Percentiles rank a stretch among this genome's conserved stretches.
phyloP scores from a whole-genome alignment of 2,329 filamentous ascomycete species.

The Fusarium domesticum region DNA sequence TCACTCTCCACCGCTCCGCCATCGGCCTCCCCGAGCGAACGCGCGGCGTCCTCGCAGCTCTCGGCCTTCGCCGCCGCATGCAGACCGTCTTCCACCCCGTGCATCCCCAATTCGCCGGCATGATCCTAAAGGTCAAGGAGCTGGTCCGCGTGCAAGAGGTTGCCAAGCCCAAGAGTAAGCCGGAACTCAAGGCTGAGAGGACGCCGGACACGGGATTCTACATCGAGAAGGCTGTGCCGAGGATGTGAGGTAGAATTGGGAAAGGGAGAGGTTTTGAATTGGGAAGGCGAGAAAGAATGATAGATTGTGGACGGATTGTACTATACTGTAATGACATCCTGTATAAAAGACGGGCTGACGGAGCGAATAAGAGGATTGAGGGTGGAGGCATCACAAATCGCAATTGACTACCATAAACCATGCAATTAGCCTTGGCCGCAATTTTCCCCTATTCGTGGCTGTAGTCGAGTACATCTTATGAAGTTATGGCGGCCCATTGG shows the following conservation, averaged over 20 bases:
- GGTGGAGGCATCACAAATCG: constrained; percentile 9
- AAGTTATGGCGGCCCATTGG: background rate
- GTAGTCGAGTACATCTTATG: too few relatives aligned
- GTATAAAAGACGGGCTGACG: constrained; percentile 20
- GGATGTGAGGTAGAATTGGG: constrained; percentile 15
- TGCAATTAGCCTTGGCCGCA: too few relatives aligned
- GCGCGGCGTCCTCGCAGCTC: constrained; percentile 75
- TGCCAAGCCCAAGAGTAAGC: constrained; percentile 57
- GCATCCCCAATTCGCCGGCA: constrained; percentile 74
- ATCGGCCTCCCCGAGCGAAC: constrained; percentile 83
- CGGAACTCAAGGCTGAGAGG: constrained; percentile 67
- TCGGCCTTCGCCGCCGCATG: constrained; percentile 81
- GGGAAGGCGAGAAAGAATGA: background rate
- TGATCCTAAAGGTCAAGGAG: constrained; percentile 94
- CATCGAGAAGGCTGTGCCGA: constrained; percentile 57
- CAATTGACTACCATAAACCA: constrained; percentile 4
- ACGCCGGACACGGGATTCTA: constrained; percentile 79
- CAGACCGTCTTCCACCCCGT: constrained; percentile 89
- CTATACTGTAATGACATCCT: constrained; percentile 32
- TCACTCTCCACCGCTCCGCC: constrained; percentile 83
- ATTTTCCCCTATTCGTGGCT: too few relatives aligned
- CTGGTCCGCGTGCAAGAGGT: constrained; percentile 81
- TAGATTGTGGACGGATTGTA: constrained; percentile 21
- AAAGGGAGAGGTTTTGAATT: background rate
- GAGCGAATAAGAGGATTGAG: background rate